Percentiles rank a stretch among this genome's conserved stretches.
Evolutionary conservation across 192 early-diverging fungal genomes (phyloP).

Genomic region (Backusella mclennaniae): DNA sequence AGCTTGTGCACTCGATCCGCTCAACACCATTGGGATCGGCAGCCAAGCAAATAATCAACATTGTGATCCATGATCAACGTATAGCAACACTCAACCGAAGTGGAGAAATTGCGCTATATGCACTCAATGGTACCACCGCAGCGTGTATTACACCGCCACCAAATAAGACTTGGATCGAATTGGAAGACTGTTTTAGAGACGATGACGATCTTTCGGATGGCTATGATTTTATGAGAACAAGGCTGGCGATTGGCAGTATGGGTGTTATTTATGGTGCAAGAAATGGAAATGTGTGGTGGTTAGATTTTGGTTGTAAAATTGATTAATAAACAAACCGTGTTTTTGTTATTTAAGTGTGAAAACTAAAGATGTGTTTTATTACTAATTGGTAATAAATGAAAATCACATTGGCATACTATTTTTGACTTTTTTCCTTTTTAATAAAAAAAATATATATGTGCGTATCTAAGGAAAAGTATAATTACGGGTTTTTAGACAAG

Average conservation of each 20-base stretch:
- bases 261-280: slow-evolving; percentile 29
- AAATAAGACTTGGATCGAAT: slow-evolving; percentile 24
- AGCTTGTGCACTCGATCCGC: slow-evolving; percentile 21
- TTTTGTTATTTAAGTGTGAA: background rate
- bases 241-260: slow-evolving; percentile 25
- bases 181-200: background rate
- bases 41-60: slow-evolving; percentile 17
- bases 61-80: slow-evolving; percentile 9
- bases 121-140: slow-evolving; percentile 20
- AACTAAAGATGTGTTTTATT: background rate
- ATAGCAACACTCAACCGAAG: slow-evolving; percentile 28
- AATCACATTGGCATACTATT: background rate
- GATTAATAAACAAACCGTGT: background rate
- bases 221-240: slow-evolving; percentile 27
- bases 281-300: slow-evolving; percentile 31
- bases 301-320: slow-evolving; percentile 23
- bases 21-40: slow-evolving; percentile 14
- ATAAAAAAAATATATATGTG: too few relatives aligned
- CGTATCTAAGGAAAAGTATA: too few relatives aligned
- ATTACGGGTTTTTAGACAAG: background rate
- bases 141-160: background rate
- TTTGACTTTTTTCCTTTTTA: background rate
- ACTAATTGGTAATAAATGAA: background rate
- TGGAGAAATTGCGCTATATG: slow-evolving; percentile 34
- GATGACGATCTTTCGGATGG: slow-evolving; percentile 34